Conservation (phyloP, 495 filamentous ascomycete species). For the Clavariopsis aquatica region DNA sequence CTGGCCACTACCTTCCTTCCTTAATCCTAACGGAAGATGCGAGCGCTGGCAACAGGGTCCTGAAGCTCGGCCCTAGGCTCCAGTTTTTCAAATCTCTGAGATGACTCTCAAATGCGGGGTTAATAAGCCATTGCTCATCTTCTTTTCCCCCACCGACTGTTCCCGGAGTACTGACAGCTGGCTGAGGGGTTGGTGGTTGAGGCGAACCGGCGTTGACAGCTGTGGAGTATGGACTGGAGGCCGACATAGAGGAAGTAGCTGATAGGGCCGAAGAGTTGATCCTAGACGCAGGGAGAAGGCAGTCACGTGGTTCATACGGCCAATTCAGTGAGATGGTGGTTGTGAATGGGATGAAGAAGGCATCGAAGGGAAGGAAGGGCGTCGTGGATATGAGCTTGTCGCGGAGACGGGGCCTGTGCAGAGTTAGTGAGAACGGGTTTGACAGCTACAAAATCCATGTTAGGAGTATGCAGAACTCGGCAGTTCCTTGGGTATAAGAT, state of each 20-base stretch:
- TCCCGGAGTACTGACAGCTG: slow-evolving; percentile 16
- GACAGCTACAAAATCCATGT: not conserved
- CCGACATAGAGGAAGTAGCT: slow-evolving; percentile 21
- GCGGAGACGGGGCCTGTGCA: slow-evolving; percentile 61
- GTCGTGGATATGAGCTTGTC: slow-evolving; percentile 57
- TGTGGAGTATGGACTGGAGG: slow-evolving; percentile 27
- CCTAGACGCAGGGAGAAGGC: slow-evolving; percentile 38
- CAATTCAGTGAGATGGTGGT: slow-evolving; percentile 72
- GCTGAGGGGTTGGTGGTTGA: slow-evolving; percentile 18
- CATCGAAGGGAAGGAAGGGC: slow-evolving; percentile 62
- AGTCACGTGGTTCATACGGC: slow-evolving; percentile 62
- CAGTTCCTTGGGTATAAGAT: too few relatives aligned
- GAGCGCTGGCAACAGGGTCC: slow-evolving; percentile 61
- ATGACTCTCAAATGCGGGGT: slow-evolving; percentile 78
- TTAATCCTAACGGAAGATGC: slow-evolving; percentile 56
- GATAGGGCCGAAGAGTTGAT: slow-evolving; percentile 11
- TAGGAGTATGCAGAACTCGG: too few relatives aligned
- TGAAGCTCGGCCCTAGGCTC: slow-evolving; percentile 72
- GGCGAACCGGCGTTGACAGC: slow-evolving; percentile 30
- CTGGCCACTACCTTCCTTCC: slow-evolving; percentile 21
- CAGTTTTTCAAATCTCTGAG: slow-evolving; percentile 68
- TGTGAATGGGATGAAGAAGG: slow-evolving; percentile 79
- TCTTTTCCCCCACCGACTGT: slow-evolving; percentile 47
- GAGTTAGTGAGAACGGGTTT: slow-evolving; percentile 6
- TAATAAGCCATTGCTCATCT: slow-evolving; percentile 65